Evolutionary conservation across 2,329 filamentous ascomycete genomes (phyloP).

Genomic region (Neofusicoccum ribis): DNA sequence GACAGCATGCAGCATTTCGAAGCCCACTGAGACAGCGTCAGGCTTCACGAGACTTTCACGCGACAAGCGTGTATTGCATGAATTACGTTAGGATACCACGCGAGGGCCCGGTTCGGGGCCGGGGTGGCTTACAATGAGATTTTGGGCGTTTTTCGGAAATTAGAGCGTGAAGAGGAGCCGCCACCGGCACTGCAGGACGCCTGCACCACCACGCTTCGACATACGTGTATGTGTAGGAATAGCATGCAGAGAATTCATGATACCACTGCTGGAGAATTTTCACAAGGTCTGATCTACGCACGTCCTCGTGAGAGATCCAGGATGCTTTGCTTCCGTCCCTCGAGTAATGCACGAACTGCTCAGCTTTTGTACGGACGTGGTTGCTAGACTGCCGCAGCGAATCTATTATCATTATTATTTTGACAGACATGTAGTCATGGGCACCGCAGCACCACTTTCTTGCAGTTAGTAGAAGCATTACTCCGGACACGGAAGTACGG

Average conservation of each 20-base stretch:
- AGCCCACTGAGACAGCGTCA: neutral
- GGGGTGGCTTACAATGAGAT: constrained; percentile 8
- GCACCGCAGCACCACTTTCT: too few relatives aligned
- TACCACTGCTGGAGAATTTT: neutral
- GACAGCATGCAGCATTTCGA: neutral
- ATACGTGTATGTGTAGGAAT: constrained; percentile 3
- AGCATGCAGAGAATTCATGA: constrained; percentile 1
- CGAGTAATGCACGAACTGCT: too few relatives aligned
- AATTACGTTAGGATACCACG: constrained; percentile 14
- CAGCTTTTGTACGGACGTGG: too few relatives aligned
- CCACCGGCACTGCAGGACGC: neutral
- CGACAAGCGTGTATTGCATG: constrained; percentile 7
- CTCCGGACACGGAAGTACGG: too few relatives aligned
- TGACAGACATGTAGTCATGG: too few relatives aligned
- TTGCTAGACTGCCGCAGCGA: too few relatives aligned
- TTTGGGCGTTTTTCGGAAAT: constrained; percentile 8
- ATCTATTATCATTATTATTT: too few relatives aligned
- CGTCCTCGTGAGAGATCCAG: neutral
- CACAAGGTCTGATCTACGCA: neutral
- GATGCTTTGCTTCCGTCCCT: too few relatives aligned
- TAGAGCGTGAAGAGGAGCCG: constrained; percentile 8
- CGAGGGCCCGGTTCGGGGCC: neutral
- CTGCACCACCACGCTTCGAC: neutral
- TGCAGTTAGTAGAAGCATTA: too few relatives aligned
- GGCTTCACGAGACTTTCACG: neutral